Evolutionary conservation across 1,284 basidiomycete genomes (phyloP).

Genomic region (Irpex rosettiformis): DNA sequence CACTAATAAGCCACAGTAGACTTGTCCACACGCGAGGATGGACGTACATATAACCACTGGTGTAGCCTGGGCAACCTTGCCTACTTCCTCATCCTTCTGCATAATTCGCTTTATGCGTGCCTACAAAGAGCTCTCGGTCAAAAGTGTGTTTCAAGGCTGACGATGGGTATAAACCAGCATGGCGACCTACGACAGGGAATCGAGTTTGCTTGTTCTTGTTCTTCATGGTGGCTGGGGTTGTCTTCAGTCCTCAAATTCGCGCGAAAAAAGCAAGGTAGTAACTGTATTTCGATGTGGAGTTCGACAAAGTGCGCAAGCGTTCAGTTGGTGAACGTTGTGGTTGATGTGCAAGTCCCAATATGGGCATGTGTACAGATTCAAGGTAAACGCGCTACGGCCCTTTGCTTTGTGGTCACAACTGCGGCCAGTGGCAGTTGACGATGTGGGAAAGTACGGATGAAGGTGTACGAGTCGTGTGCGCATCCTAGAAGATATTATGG

Average conservation of each 20-base stretch:
- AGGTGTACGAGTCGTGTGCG: too few species aligned
- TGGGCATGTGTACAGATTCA: neutral
- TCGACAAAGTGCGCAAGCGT: neutral
- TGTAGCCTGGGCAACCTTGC: slow-evolving; percentile 96
- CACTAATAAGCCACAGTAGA: slow-evolving; percentile 1
- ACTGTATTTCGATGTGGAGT: too few species aligned
- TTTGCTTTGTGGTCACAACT: neutral
- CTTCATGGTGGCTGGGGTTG: slow-evolving; percentile 52
- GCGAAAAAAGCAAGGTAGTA: too few species aligned
- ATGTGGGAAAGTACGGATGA: too few species aligned
- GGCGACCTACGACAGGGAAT: slow-evolving; percentile 69
- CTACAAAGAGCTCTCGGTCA: slow-evolving; percentile 39
- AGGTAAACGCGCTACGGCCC: neutral
- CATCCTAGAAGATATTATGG: too few species aligned
- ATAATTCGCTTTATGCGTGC: slow-evolving; percentile 99
- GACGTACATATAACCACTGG: slow-evolving; percentile 94
- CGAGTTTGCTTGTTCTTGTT: slow-evolving; percentile 85
- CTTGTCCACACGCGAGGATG: too few species aligned
- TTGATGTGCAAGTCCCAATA: neutral
- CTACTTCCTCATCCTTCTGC: slow-evolving; percentile 99
- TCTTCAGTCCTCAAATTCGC: too few species aligned
- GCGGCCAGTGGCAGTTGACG: too few species aligned
- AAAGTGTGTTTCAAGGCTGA: neutral
- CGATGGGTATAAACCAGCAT: too few species aligned
- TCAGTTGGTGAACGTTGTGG: neutral